These are phyloP conservation scores for Albifimbria verrucaria DNA, from an alignment of 2,329 filamentous ascomycete genomes.

Conservation along the genomic window DNA sequence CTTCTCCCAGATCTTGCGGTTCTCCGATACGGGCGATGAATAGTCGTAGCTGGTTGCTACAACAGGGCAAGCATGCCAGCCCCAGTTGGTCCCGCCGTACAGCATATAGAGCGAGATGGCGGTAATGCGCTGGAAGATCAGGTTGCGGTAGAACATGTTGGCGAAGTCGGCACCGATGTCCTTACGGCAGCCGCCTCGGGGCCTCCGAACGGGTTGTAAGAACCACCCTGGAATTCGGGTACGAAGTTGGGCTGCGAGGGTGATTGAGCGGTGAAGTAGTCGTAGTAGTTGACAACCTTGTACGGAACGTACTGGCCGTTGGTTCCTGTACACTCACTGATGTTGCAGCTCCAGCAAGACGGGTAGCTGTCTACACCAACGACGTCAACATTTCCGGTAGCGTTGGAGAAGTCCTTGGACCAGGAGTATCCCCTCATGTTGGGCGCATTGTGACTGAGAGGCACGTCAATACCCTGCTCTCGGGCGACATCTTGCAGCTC, in stretches of 20 bases:
- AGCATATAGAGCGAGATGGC: constrained; percentile 63
- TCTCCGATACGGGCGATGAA: constrained; percentile 58
- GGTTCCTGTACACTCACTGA: constrained; percentile 56
- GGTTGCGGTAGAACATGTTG: constrained; percentile 61
- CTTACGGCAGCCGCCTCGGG: constrained; percentile 49
- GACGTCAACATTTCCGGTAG: constrained; percentile 53
- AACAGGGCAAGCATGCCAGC: constrained; percentile 53
- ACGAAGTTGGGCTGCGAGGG: constrained; percentile 21
- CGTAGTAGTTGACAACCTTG: constrained; percentile 31
- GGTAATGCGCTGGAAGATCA: constrained; percentile 57
- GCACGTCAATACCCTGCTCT: constrained; percentile 56
- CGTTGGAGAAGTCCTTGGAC: constrained; percentile 57
- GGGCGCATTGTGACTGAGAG: constrained; percentile 56
- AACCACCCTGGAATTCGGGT: constrained; percentile 23
- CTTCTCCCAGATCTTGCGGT: constrained; percentile 54
- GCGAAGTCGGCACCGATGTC: constrained; percentile 58
- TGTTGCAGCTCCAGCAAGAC: constrained; percentile 61
- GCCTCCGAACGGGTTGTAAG: constrained; percentile 62
- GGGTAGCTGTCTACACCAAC: constrained; percentile 51
- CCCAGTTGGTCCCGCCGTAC: constrained; percentile 64
- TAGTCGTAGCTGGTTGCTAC: constrained; percentile 63
- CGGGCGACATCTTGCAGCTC: constrained; percentile 50
- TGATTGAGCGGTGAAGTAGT: constrained; percentile 22
- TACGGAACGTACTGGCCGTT: constrained; percentile 59
- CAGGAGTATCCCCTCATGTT: constrained; percentile 56